Conservation (phyloP, 805 yeast species). For the Nakazawaea ishiwadae region DNA sequence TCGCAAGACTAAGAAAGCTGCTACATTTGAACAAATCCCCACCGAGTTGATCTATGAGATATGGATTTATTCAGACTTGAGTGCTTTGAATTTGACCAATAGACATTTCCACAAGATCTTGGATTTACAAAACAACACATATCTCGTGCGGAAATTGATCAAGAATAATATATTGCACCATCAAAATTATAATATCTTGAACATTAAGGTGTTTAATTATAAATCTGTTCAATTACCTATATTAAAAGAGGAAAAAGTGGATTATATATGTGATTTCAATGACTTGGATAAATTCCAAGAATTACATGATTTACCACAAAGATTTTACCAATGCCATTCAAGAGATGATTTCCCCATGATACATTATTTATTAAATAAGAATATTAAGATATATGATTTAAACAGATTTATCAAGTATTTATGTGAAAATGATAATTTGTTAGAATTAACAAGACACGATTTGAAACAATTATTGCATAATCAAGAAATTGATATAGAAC, state of each 20-base stretch:
- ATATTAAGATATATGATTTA: background rate
- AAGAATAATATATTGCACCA: background rate
- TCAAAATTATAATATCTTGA: background rate
- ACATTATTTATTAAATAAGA: background rate
- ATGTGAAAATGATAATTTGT: background rate
- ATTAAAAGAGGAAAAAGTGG: too few relatives aligned
- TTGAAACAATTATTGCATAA: too few relatives aligned
- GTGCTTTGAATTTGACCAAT: background rate
- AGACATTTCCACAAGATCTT: constrained; percentile 3
- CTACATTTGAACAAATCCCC: constrained; percentile 8
- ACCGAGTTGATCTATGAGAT: constrained; percentile 9
- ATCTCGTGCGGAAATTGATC: background rate
- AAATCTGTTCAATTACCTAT: background rate
- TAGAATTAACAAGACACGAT: too few relatives aligned
- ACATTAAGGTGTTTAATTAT: constrained; percentile 1
- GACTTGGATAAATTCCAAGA: too few relatives aligned
- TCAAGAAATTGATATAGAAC: too few relatives aligned
- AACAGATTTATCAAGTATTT: background rate
- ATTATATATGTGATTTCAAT: too few relatives aligned
- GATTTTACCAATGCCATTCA: background rate
- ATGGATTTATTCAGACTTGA: background rate
- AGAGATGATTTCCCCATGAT: background rate
- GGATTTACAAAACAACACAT: background rate
- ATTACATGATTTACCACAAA: background rate
- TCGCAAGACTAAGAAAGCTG: too few relatives aligned